Evolutionary conservation across 345 rosid species (phyloP), one percentile per base, ranked within the genome.

Genomic region (Euphorbia tirucalli): DNA sequence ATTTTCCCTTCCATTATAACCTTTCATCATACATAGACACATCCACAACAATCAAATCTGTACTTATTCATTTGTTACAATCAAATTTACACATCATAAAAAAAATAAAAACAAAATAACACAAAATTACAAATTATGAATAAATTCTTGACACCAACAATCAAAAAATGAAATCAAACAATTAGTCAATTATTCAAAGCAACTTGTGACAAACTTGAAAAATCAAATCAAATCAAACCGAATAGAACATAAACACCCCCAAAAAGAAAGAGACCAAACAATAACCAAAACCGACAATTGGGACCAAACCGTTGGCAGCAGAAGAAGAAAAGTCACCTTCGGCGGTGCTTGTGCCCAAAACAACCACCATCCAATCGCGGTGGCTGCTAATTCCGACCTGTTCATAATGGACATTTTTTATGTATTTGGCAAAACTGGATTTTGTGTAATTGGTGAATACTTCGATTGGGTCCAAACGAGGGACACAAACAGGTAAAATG

Each of bases 301-400:
- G 32, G 21, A 63, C 69, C 25, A 73, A 67, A 25, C 54, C 24
- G 22, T 18, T 50, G 1, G 70, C 65, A 16, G 41, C 65, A 1
- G 41, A 31, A 28, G 82, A 86, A 0, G 81, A 75, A 25, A 90
- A 87, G 52, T 81, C 85, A 35, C 96, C 97, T 0, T 71, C 65
- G 1, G 66, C 81, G 0, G 86, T 83, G 50, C 41, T 85, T 0
- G 86, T 82, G 0, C 78, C 71, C 62, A 94, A 63, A 25, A 92
- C 87, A 10, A 87, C 73, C 35, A 94, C 97, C 88, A 85, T 89
- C 98, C 97, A 90, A 56, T 92, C 84, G 8, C 87, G 86, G 41
- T 85, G 85, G 6, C 88, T 81, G 3, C 91, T 88, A 3, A 89
- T 60, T 15, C 96, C 98, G 0, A 82, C 88, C 0, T 88, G 93